Conservation (phyloP, 306 rosid genomes). For the Ammopiptanthus mongolicus region DNA sequence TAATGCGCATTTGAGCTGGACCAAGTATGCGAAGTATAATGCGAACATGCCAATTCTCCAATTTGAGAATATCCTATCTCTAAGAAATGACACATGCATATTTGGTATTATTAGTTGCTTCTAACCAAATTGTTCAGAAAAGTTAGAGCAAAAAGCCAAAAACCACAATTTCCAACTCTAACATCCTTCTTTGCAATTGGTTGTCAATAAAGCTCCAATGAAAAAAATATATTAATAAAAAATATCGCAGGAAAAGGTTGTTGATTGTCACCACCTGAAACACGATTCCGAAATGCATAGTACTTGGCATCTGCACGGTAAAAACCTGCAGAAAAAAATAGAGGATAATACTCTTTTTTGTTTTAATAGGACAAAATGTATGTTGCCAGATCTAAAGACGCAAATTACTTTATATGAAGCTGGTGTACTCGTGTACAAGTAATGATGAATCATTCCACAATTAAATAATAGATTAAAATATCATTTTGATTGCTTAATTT, state of each 20-base stretch:
- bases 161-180: neutral
- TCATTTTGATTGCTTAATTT: too few relatives aligned
- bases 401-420: too few relatives aligned
- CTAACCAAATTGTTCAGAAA: neutral
- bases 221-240: neutral
- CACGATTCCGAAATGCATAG: neutral
- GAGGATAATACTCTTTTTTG: too few relatives aligned
- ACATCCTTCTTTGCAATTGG: neutral
- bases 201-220: neutral
- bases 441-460: too few relatives aligned
- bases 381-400: too few relatives aligned
- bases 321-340: too few relatives aligned
- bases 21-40: neutral
- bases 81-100: neutral
- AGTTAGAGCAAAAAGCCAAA: neutral
- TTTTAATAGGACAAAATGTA: too few relatives aligned
- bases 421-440: too few relatives aligned
- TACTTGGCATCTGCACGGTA: neutral
- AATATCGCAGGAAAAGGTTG: neutral
- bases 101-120: neutral
- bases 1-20: neutral
- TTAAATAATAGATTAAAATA: too few relatives aligned
- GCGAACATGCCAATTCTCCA: neutral
- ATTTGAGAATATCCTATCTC: neutral
- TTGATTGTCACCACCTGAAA: neutral